phyloP scores from a whole-genome alignment of 176 grass and related monocot genomes.

The Lolium perenne region DNA sequence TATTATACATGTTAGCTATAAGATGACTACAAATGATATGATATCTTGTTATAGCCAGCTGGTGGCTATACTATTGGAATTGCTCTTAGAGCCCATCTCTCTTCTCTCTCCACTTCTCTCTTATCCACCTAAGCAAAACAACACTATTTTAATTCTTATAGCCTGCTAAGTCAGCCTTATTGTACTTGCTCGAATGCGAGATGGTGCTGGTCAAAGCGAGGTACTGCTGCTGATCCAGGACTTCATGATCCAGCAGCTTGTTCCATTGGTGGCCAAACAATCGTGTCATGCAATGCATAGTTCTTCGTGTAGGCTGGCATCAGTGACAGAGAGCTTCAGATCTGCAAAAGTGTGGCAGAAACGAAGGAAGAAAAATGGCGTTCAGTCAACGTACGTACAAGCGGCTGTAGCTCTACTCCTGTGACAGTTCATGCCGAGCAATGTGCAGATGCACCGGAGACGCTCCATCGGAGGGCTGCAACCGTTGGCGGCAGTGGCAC shows the following conservation, averaged over 20 bases:
- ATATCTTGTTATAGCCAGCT: too few species aligned
- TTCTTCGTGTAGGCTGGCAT: background rate
- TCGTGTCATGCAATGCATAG: background rate
- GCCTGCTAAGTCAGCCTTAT: too few species aligned
- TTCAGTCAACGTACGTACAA: slow-evolving; percentile 10
- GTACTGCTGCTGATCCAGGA: background rate
- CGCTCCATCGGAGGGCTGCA: background rate
- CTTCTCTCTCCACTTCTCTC: too few species aligned
- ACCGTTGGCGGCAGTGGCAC: background rate
- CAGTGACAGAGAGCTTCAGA: background rate
- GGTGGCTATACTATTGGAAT: too few species aligned
- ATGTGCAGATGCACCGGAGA: background rate
- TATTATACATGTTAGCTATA: too few species aligned
- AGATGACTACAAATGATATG: too few species aligned
- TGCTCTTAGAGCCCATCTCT: too few species aligned
- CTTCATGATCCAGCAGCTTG: background rate
- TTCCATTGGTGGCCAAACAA: slow-evolving; percentile 17
- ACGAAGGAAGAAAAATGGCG: background rate
- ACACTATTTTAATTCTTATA: too few species aligned
- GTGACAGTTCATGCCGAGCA: background rate
- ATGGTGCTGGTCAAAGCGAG: background rate
- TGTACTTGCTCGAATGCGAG: too few species aligned
- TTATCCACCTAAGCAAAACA: too few species aligned
- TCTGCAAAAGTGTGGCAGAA: slow-evolving; percentile 6
- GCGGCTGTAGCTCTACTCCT: background rate